These are phyloP conservation scores for Pleodorina starrii DNA, from an alignment of 139 green algal genomes.

Conservation along the genomic window DNA sequence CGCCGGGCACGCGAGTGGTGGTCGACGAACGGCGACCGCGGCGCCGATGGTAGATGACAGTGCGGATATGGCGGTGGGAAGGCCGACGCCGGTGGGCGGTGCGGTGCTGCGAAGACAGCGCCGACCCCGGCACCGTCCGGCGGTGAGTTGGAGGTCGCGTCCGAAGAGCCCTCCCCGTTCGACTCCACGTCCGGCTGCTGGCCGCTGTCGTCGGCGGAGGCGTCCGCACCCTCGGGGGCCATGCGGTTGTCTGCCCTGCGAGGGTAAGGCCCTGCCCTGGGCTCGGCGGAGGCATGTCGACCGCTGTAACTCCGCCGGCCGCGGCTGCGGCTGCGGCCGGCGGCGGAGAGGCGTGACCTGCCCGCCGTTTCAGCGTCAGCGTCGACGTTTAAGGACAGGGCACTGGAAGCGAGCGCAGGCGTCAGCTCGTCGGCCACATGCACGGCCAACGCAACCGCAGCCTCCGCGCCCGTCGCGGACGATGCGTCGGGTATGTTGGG, in stretches of 20 bases:
- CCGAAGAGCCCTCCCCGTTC: not conserved
- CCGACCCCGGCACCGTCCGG: not conserved
- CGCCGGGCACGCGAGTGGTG: not conserved
- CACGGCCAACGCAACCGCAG: not conserved
- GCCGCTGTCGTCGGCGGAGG: conserved; percentile 7
- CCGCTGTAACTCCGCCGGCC: not conserved
- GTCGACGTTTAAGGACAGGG: not conserved
- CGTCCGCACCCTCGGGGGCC: not conserved
- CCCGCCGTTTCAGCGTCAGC: too few relatives aligned
- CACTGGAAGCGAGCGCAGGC: not conserved
- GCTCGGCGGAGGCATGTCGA: not conserved
- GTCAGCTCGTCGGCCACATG: not conserved
- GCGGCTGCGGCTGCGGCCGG: not conserved
- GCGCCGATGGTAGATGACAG: not conserved
- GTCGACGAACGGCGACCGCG: not conserved
- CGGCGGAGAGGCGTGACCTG: too few relatives aligned
- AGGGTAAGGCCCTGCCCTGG: too few relatives aligned
- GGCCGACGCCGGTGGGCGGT: not conserved
- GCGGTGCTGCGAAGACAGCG: not conserved
- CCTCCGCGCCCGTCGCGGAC: not conserved
- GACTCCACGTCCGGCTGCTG: conserved; percentile 11
- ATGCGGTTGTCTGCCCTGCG: not conserved
- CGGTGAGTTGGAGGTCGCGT: not conserved
- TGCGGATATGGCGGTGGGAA: not conserved
- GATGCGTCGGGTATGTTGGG: not conserved